phyloP scores from a whole-genome alignment of 2,329 filamentous ascomycete genomes.

The Cladosporium oxysporum region DNA sequence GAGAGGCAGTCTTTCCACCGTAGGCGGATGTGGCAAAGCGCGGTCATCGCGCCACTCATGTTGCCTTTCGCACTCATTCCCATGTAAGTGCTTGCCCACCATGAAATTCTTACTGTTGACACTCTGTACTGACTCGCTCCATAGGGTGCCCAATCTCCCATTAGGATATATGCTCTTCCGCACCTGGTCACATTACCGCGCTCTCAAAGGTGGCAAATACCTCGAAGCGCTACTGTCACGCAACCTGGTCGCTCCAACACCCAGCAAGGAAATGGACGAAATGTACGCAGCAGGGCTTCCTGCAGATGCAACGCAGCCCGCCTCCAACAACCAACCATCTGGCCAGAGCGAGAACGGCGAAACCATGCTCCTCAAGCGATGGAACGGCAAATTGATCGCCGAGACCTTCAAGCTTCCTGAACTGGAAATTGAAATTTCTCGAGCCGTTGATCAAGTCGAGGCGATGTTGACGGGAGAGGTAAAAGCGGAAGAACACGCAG shows the following conservation, averaged over 20 bases:
- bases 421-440: background rate
- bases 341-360: background rate
- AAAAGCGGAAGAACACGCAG: background rate
- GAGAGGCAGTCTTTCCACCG: slow-evolving; percentile 80
- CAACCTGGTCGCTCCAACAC: slow-evolving; percentile 59
- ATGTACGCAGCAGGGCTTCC: background rate
- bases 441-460: background rate
- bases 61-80: slow-evolving; percentile 82
- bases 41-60: slow-evolving; percentile 81
- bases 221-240: slow-evolving; percentile 78
- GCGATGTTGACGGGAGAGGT: background rate
- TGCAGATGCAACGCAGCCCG: background rate
- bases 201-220: slow-evolving; percentile 80
- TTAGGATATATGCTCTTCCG: slow-evolving; percentile 97
- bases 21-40: slow-evolving; percentile 75
- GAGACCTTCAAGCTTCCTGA: background rate
- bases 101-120: background rate
- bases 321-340: background rate
- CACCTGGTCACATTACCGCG: slow-evolving; percentile 91
- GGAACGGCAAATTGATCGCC: background rate
- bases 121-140: background rate
- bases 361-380: background rate
- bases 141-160: slow-evolving; percentile 84
- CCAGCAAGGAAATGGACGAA: background rate
- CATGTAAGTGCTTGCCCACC: slow-evolving; percentile 60